These are phyloP conservation scores for Sporobolomyces roseus DNA, from an alignment of 768 basidiomycete genomes.

Conservation along the genomic window DNA sequence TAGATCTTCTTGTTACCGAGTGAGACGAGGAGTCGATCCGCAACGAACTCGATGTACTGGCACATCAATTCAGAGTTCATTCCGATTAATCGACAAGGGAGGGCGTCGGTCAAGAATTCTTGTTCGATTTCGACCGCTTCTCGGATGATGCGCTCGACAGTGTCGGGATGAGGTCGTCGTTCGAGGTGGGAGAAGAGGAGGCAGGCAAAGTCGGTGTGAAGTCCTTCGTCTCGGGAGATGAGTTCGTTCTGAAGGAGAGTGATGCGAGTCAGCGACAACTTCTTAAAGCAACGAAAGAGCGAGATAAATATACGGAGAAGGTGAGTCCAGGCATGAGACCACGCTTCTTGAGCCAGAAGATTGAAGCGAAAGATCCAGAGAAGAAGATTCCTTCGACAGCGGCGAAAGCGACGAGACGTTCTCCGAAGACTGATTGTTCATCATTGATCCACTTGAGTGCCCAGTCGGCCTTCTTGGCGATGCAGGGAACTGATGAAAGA, in stretches of 20 bases:
- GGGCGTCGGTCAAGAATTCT: slow-evolving; percentile 53
- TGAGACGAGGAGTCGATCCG: slow-evolving; percentile 75
- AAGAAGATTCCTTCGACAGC: slow-evolving; percentile 98
- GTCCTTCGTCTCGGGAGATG: slow-evolving; percentile 88
- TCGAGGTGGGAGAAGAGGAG: slow-evolving; percentile 76
- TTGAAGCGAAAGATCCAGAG: slow-evolving; percentile 79
- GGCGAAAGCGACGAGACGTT: slow-evolving; percentile 84
- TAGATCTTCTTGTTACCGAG: slow-evolving; percentile 78
- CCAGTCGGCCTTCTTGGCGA: slow-evolving; percentile 91
- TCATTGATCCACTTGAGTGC: slow-evolving; percentile 86
- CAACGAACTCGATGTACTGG: slow-evolving; percentile 64
- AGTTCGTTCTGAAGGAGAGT: slow-evolving; percentile 27
- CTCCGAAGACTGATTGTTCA: slow-evolving; percentile 70
- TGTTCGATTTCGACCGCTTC: slow-evolving; percentile 62
- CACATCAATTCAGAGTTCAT: slow-evolving; percentile 88
- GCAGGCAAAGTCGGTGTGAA: slow-evolving; percentile 94
- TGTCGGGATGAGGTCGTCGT: slow-evolving; percentile 71
- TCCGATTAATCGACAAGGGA: slow-evolving; percentile 78
- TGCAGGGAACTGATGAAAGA: slow-evolving; percentile 61
- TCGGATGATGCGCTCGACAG: slow-evolving; percentile 64
- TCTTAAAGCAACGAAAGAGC: neutral
- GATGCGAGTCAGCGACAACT: neutral
- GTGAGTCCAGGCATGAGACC: slow-evolving; percentile 92
- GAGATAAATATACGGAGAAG: slow-evolving; percentile 77
- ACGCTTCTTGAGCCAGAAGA: slow-evolving; percentile 95